These are phyloP conservation scores for Cryptococcus maquisensis DNA, from an alignment of 1,284 basidiomycete species.

Conservation along the genomic window DNA sequence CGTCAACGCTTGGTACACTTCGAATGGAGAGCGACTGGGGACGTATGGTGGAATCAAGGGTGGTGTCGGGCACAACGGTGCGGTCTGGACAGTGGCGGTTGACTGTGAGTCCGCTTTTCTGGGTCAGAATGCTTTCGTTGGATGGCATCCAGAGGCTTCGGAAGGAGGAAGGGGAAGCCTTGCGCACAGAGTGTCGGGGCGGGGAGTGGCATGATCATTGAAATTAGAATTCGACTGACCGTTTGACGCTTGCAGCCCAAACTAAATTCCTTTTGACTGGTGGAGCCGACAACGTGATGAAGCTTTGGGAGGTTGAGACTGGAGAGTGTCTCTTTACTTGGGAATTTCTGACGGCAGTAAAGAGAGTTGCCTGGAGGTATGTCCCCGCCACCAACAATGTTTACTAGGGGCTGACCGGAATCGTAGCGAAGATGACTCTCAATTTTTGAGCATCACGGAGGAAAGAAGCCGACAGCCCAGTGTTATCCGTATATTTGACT, in stretches of 20 bases:
- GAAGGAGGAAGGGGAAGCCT: neutral
- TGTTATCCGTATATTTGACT: constrained; percentile 69
- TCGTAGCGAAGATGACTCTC: constrained; percentile 72
- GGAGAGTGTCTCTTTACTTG: constrained; percentile 89
- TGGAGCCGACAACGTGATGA: constrained; percentile 79
- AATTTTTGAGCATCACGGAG: constrained; percentile 90
- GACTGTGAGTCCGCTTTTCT: constrained; percentile 65
- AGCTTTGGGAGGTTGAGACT: constrained; percentile 83
- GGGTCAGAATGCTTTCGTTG: neutral
- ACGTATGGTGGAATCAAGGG: constrained; percentile 65
- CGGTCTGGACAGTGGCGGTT: constrained; percentile 93
- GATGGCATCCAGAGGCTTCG: neutral
- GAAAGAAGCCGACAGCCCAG: constrained; percentile 85
- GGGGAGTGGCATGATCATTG: neutral
- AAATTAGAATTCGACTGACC: neutral
- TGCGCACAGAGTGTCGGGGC: neutral
- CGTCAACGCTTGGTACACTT: constrained; percentile 97
- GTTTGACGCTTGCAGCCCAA: constrained; percentile 57
- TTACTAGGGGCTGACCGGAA: neutral
- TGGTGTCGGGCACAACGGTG: constrained; percentile 76
- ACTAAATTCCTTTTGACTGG: constrained; percentile 85
- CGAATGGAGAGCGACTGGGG: constrained; percentile 95
- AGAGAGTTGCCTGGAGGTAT: constrained; percentile 68
- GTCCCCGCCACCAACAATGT: constrained; percentile 5
- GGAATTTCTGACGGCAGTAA: constrained; percentile 98